Evolutionary conservation across 371 early-diverging fungal species (phyloP).

Genomic region (Mucor circinelloides): DNA sequence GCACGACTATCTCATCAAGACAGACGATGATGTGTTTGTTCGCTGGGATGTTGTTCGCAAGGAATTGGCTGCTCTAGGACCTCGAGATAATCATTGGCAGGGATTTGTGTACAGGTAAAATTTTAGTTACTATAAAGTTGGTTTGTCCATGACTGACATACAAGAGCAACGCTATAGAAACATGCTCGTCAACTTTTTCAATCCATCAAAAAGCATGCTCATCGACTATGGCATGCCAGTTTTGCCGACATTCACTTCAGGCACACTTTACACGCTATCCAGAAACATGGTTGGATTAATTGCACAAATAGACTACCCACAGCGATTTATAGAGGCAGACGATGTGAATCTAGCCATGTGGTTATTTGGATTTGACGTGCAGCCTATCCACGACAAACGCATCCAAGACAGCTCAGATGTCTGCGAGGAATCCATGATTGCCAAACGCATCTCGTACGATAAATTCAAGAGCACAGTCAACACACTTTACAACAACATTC

Average conservation of each 20-base stretch:
- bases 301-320: constrained; percentile 39
- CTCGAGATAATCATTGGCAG: constrained; percentile 51
- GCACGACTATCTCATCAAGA: constrained; percentile 62
- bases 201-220: constrained; percentile 16
- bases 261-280: constrained; percentile 57
- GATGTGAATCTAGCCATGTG: constrained; percentile 58
- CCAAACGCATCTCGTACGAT: constrained; percentile 47
- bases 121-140: too few relatives aligned
- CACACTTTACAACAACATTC: constrained; percentile 54
- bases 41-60: constrained; percentile 55
- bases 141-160: too few relatives aligned
- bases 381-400: constrained; percentile 58
- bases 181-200: constrained; percentile 35
- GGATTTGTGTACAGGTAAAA: constrained; percentile 65
- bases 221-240: constrained; percentile 52
- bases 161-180: constrained; percentile 28
- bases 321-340: constrained; percentile 54
- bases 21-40: constrained; percentile 66
- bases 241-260: constrained; percentile 61
- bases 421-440: constrained; percentile 62
- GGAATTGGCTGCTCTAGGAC: constrained; percentile 42
- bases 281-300: constrained; percentile 51
- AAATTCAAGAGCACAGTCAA: constrained; percentile 34
- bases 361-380: constrained; percentile 59
- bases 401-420: constrained; percentile 51